A percentile compares a stretch with the other conserved stretches of the same genome.
These are phyloP conservation scores for Pterocarpus macrocarpus DNA, from an alignment of 306 rosid genomes.

Conservation along the genomic window DNA sequence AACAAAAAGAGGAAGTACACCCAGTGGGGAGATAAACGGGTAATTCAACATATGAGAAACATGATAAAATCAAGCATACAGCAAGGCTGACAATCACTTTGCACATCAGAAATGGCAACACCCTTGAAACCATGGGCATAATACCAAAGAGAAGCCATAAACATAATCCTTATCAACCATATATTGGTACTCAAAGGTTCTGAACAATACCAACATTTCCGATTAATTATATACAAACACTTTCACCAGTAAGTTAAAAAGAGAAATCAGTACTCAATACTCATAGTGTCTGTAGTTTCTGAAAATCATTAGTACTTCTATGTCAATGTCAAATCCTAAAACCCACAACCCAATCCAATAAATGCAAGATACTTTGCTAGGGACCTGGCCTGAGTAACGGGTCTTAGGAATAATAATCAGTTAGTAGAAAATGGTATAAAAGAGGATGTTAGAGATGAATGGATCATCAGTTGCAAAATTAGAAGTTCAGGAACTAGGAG, in stretches of 20 bases:
- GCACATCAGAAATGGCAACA: background rate
- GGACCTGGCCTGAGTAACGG: too few relatives aligned
- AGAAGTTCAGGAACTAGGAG: too few relatives aligned
- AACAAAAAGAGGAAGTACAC: background rate
- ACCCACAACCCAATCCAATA: background rate
- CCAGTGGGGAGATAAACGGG: background rate
- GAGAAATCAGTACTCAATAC: slow-evolving; percentile 1
- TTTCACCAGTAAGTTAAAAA: background rate
- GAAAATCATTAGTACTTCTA: background rate
- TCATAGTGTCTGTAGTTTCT: background rate
- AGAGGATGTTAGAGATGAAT: too few relatives aligned
- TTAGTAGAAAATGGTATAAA: too few relatives aligned
- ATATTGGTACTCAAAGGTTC: background rate
- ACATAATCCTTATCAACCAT: slow-evolving; percentile 22
- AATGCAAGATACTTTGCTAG: background rate
- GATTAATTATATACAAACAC: background rate
- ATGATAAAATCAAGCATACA: background rate
- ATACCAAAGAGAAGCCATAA: background rate
- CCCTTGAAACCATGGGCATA: slow-evolving; percentile 21
- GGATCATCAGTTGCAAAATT: too few relatives aligned
- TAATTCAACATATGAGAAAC: slow-evolving; percentile 21
- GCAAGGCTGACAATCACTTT: slow-evolving; percentile 5
- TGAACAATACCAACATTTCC: background rate
- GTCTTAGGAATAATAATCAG: too few relatives aligned
- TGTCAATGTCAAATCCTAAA: background rate